Percentiles rank a stretch among this genome's conserved stretches.
phyloP scores from a whole-genome alignment of 495 filamentous ascomycete genomes.

The Penicillium manginii region DNA sequence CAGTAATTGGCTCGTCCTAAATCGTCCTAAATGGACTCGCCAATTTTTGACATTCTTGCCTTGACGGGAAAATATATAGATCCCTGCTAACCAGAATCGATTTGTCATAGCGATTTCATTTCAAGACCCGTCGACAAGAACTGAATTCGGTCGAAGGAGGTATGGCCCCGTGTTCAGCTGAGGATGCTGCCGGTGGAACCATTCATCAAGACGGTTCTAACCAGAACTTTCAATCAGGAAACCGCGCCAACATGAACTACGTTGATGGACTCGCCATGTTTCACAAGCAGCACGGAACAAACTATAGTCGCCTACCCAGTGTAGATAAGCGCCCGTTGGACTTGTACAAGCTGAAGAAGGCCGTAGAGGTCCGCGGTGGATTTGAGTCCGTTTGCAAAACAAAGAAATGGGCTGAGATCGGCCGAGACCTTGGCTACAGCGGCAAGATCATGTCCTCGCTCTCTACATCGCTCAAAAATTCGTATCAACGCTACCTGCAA shows the following conservation, averaged over 20 bases:
- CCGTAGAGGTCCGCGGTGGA: conserved; percentile 88
- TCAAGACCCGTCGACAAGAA: conserved; percentile 94
- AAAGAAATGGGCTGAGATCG: conserved; percentile 99
- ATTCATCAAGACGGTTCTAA: conserved; percentile 43
- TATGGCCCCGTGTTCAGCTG: conserved; percentile 57
- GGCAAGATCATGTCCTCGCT: conserved; percentile 99
- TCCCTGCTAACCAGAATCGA: neutral
- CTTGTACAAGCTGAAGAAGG: conserved; percentile 94
- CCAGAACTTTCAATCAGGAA: conserved; percentile 60
- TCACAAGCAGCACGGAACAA: conserved; percentile 94
- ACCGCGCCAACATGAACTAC: conserved; percentile 93
- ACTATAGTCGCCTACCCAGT: conserved; percentile 89
- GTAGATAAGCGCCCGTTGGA: conserved; percentile 98
- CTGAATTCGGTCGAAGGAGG: conserved; percentile 98
- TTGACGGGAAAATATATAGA: neutral
- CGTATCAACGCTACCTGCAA: conserved; percentile 92
- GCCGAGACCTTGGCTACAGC: conserved; percentile 94
- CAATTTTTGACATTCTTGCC: too few relatives aligned
- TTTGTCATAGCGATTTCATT: conserved; percentile 80
- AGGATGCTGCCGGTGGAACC: conserved; percentile 37
- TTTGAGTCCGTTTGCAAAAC: conserved; percentile 95
- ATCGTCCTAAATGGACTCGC: neutral
- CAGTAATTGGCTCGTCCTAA: too few relatives aligned
- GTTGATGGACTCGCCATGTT: conserved; percentile 94
- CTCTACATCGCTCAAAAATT: conserved; percentile 98